These are phyloP conservation scores for Heteromeles arbutifolia DNA, from an alignment of 306 rosid genomes.

Conservation along the genomic window DNA sequence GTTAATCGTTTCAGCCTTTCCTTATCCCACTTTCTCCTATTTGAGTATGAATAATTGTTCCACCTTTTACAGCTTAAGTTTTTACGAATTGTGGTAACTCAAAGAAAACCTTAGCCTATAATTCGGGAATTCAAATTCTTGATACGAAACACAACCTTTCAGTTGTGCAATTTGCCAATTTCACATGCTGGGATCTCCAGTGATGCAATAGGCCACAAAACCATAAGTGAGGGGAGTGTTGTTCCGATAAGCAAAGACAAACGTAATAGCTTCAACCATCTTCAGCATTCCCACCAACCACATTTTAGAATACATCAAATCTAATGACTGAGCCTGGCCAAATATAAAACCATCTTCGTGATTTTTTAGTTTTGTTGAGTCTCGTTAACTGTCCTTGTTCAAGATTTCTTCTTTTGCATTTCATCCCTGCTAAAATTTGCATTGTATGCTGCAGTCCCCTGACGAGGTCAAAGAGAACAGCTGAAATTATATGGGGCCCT, in stretches of 20 bases:
- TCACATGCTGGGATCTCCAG: not conserved
- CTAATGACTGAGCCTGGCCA: not conserved
- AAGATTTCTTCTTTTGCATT: not conserved
- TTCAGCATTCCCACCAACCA: not conserved
- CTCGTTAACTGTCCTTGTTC: not conserved
- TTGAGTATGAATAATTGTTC: not conserved
- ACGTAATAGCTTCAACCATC: not conserved
- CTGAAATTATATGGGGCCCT: slow-evolving; percentile 83
- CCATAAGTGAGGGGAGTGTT: not conserved
- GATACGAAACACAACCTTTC: not conserved
- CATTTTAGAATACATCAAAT: not conserved
- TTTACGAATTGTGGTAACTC: not conserved
- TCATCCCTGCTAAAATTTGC: not conserved
- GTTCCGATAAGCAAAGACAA: not conserved
- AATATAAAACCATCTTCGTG: not conserved
- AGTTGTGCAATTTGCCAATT: too few relatives aligned
- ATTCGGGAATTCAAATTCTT: not conserved
- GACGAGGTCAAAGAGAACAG: slow-evolving; percentile 72
- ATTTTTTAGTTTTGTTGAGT: too few relatives aligned
- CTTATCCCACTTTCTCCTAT: not conserved
- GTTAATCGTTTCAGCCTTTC: too few relatives aligned
- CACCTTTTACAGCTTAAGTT: not conserved
- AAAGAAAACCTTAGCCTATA: not conserved
- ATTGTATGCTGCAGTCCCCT: slow-evolving; percentile 53
- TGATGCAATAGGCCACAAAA: not conserved